Evolutionary conservation across 768 basidiomycete genomes (phyloP), one percentile per base, ranked within the genome.

Genomic region (Kwoniella mangroviensis): DNA sequence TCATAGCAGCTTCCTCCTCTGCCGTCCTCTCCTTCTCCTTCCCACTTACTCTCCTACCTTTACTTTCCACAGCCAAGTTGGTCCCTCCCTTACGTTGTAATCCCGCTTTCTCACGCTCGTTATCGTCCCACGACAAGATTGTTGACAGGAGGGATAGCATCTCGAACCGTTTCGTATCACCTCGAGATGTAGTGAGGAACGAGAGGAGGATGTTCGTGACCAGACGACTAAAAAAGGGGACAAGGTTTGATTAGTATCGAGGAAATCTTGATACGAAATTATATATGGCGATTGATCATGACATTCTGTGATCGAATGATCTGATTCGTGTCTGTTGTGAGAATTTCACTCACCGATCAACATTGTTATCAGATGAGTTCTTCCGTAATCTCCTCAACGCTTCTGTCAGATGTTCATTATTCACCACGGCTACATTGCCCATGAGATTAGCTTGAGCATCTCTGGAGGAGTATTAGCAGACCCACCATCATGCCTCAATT

Each of bases 371-470:
- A 7, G 92, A 88, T 0, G 92, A 90, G 69, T 90, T 92, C 73
- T 90, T 90, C 56, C 93, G 89, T 60, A 99, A 87, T 24, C 97
- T 90, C 13, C 96, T 92, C n/a, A 99, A 88, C 3, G 97, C 97
- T 83, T 98, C 96, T 77, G 94, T 97, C 12, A 99, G 86, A 78
- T 99, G 97, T 79, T 98, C 97, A 74, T 98, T 98, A 81, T 95
- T 90, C 69, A 98, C 96, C 15, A 99, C 94, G 61, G 91, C 96
- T 96, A 73, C 13, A 71, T 22, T 22, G 19, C 22, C 41, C 17
- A 58, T 41, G 49, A 42, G 26, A 34, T 28, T 53, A 60, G 67
- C 54, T 28, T 63, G 15, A 12, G 17, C 12, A 54, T 22, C 61
- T 42, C 58, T 4, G 0, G 19, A 49, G 15, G 22, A 21, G 6